These are phyloP conservation scores for Macroventuria anomochaeta DNA, from an alignment of 2,329 filamentous ascomycete genomes.

Conservation along the genomic window DNA sequence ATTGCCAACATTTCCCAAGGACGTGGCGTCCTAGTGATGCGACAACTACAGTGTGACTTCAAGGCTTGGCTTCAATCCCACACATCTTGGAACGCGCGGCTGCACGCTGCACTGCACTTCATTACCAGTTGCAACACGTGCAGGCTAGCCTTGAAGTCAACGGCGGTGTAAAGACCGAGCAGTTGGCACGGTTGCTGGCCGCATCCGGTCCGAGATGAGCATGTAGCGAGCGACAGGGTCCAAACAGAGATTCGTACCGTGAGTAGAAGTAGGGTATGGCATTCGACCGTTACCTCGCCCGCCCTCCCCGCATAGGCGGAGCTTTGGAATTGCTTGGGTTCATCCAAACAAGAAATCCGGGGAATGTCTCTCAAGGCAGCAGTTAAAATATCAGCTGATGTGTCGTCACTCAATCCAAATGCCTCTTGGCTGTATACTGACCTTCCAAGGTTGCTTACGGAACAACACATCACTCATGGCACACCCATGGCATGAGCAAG, in stretches of 20 bases:
- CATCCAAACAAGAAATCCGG: neutral
- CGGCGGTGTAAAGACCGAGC: neutral
- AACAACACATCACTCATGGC: neutral
- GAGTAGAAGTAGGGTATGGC: neutral
- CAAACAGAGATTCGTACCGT: no score
- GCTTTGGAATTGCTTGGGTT: neutral
- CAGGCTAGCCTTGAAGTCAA: conserved; percentile 4
- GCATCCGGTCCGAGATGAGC: neutral
- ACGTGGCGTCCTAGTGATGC: neutral
- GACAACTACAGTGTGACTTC: neutral
- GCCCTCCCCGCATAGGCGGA: neutral
- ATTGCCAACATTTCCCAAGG: neutral
- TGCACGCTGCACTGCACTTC: neutral
- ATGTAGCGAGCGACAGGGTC: neutral
- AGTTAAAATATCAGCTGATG: conserved; percentile 11
- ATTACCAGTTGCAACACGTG: neutral
- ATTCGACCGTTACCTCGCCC: neutral
- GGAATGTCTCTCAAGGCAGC: neutral
- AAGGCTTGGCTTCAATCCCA: neutral
- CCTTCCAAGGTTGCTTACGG: neutral
- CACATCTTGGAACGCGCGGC: neutral
- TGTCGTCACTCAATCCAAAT: neutral
- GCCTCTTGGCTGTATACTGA: conserved; percentile 3
- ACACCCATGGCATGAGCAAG: neutral
- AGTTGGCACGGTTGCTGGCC: neutral